Evolutionary conservation across 2,329 filamentous ascomycete genomes (phyloP).

Genomic region (Cryphonectria parasitica): DNA sequence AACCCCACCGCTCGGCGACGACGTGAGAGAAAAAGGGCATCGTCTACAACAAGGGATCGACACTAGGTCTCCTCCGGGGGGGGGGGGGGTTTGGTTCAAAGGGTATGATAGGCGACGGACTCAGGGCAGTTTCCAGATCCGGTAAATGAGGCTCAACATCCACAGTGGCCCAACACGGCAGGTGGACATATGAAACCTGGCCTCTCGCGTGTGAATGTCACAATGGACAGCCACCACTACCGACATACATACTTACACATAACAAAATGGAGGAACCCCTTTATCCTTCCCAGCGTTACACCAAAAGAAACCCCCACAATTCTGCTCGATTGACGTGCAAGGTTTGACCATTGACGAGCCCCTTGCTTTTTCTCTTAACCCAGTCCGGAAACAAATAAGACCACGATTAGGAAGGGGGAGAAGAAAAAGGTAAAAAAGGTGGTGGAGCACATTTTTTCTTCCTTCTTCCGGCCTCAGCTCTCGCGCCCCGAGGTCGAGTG

Average conservation of each 20-base stretch:
- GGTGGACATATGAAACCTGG: constrained; percentile 2
- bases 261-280: background rate
- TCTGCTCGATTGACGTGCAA: background rate
- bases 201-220: background rate
- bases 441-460: background rate
- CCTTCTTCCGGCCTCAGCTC: no score
- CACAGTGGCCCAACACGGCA: constrained; percentile 1
- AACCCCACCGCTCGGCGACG: no score
- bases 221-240: background rate
- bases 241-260: background rate
- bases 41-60: background rate
- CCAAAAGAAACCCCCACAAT: no score
- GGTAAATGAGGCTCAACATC: constrained; percentile 10
- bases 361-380: background rate
- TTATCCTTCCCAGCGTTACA: background rate
- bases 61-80: background rate
- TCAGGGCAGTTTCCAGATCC: background rate
- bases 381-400: background rate
- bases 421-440: background rate
- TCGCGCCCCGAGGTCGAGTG: no score
- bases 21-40: background rate
- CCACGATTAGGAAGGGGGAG: background rate
- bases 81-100: no score
- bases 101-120: background rate
- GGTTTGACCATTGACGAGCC: background rate